Base-by-base conservation (phyloP, 2,329 filamentous ascomycete genomes). In the Orbilia oligospora region DNA sequence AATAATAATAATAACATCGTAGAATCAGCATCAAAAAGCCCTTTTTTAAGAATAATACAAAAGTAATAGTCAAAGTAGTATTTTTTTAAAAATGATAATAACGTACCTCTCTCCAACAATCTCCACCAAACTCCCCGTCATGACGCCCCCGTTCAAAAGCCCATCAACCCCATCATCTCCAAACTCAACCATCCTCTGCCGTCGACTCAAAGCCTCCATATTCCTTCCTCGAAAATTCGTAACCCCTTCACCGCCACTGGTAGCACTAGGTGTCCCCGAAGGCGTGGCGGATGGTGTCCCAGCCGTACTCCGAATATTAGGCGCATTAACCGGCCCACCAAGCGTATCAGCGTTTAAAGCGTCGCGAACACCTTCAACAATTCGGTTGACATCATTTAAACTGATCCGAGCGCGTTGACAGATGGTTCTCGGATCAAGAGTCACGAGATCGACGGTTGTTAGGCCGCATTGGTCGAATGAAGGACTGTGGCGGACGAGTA, bases 321-420 rank as follows among this genome's bases (percentile, higher is more conserved):
- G 48, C 49, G 38, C 56, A 41, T 44, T 53, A 10, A 83, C 79
- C 71, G 88, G 84, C 4, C 86, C 33, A 9, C 72, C 72, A 1
- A 76, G 86, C 71, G 89, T 87, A 82, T 94, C 89, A 18, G 86
- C 86, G 80, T 93, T 91, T 38, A 97, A 86, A 12, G 89, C 90
- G 27, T 87, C 86, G 38, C 93, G 85, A 36, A 97, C 86, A 68
- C 90, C 90, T 71, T 88, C 87, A 80, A 90, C 88, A 41, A 98
- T 87, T 78, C 90, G 90, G 84, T 91, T 92, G 81, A 97, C 87
- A 83, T 97, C 93, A 46, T 91, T 88, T 6, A 95, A 87, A 1
- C 95, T 93, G 18, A 97, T 87, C 80, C 91, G 91, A 63, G 94
- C 94, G 84, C 93, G 91, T 86, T 92, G 96, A 72, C 93, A 93